Evolutionary conservation across 225 moss, liverwort and hornwort species (phyloP).

Genomic region (Polytrichum formosum): DNA sequence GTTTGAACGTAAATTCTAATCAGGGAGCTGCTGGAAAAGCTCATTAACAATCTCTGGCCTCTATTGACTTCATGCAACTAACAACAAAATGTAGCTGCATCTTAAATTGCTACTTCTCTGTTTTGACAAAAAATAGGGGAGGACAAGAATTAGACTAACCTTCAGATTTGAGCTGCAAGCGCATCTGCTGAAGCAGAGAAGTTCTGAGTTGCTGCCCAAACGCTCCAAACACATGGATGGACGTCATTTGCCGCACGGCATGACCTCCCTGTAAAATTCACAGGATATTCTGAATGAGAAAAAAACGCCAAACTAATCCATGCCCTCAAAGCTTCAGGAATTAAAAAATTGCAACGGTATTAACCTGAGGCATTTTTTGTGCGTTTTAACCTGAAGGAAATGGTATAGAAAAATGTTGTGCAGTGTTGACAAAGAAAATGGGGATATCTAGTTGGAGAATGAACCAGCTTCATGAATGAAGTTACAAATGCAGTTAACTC

Average conservation of each 20-base stretch:
- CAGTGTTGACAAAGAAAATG: not conserved
- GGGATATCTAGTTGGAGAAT: not conserved
- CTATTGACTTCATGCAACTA: not conserved
- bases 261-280: constrained; percentile 15
- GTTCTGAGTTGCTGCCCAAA: constrained; percentile 14
- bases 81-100: not conserved
- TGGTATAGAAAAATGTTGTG: not conserved
- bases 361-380: no score
- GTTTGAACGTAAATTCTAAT: not conserved
- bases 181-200: constrained; percentile 10
- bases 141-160: constrained; percentile 7
- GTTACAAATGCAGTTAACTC: no score
- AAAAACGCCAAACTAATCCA: no score
- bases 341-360: no score
- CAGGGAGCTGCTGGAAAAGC: not conserved
- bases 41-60: not conserved
- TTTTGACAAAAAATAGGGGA: constrained; percentile 5
- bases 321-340: no score
- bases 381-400: not conserved
- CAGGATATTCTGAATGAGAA: no score
- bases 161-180: constrained; percentile 4
- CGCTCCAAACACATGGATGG: not conserved
- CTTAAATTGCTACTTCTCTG: not conserved
- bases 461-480: not conserved
- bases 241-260: constrained; percentile 13